These are phyloP conservation scores for Sporothrix brunneoviolacea DNA, from an alignment of 2,329 filamentous ascomycete species.

Conservation along the genomic window DNA sequence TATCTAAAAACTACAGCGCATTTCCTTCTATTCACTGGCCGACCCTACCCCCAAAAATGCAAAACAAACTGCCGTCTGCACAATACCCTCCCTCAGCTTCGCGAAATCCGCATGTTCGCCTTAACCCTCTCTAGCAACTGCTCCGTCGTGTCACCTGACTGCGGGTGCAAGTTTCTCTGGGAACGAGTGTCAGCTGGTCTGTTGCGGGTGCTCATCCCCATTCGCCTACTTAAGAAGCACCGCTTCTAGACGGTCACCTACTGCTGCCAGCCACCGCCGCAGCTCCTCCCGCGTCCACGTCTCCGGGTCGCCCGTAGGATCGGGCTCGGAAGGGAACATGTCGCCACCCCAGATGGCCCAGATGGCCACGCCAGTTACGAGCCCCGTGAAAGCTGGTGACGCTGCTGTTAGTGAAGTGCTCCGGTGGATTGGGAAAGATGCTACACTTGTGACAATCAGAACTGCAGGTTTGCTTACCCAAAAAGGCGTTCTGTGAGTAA, in stretches of 20 bases:
- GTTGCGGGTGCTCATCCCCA: too few species aligned
- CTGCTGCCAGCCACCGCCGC: constrained; percentile 70
- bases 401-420: too few species aligned
- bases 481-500: constrained; percentile 55
- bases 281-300: constrained; percentile 76
- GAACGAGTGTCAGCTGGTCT: too few species aligned
- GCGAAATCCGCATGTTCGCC: constrained; percentile 40
- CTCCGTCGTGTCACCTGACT: constrained; percentile 36
- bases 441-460: too few species aligned
- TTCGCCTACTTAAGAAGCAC: too few species aligned
- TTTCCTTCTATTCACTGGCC: too few species aligned
- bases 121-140: constrained; percentile 40
- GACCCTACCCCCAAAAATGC: too few species aligned
- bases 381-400: constrained; percentile 67
- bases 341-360: constrained; percentile 84
- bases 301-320: constrained; percentile 68
- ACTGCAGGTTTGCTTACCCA: constrained; percentile 49
- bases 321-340: constrained; percentile 67
- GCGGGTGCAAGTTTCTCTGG: constrained; percentile 42
- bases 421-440: too few species aligned
- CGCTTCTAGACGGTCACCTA: constrained; percentile 39
- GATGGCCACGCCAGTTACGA: constrained; percentile 72
- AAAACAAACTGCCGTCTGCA: too few species aligned
- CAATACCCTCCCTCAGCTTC: too few species aligned
- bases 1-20: too few species aligned